A percentile compares a stretch with the other conserved stretches of the same genome.
These are phyloP conservation scores for Whalleya microplaca DNA, from an alignment of 2,329 filamentous ascomycete species.

Conservation along the genomic window DNA sequence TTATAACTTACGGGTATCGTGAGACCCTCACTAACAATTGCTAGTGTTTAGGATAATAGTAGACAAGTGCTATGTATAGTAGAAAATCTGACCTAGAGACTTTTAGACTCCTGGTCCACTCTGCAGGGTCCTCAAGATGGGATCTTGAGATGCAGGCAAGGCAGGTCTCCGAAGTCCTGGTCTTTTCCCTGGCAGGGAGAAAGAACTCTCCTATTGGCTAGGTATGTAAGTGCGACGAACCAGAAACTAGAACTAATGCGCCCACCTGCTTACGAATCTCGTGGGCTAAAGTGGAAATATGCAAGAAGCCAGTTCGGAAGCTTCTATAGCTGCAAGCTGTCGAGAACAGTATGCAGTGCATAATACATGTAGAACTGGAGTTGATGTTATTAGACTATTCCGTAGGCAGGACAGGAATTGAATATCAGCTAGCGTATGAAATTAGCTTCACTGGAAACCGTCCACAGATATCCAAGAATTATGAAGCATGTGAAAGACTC, in stretches of 20 bases:
- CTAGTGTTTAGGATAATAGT: no score
- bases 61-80: neutral
- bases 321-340: slow-evolving; percentile 23
- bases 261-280: slow-evolving; percentile 7
- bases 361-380: neutral
- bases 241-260: neutral
- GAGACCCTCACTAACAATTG: neutral
- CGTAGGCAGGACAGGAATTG: neutral
- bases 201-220: neutral
- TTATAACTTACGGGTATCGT: neutral
- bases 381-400: no score
- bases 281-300: slow-evolving; percentile 22
- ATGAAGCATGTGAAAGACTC: neutral
- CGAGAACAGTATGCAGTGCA: neutral
- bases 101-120: slow-evolving; percentile 20
- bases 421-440: neutral
- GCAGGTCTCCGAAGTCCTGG: slow-evolving; percentile 6
- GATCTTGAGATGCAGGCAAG: slow-evolving; percentile 20
- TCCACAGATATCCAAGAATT: neutral
- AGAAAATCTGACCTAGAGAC: neutral
- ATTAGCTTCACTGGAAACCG: no score
- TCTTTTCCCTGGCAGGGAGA: neutral
- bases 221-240: neutral
- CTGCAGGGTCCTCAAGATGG: slow-evolving; percentile 22
- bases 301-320: slow-evolving; percentile 18